Conservation (phyloP, 2,329 filamentous ascomycete species). For the Penicillium brasilianum region DNA sequence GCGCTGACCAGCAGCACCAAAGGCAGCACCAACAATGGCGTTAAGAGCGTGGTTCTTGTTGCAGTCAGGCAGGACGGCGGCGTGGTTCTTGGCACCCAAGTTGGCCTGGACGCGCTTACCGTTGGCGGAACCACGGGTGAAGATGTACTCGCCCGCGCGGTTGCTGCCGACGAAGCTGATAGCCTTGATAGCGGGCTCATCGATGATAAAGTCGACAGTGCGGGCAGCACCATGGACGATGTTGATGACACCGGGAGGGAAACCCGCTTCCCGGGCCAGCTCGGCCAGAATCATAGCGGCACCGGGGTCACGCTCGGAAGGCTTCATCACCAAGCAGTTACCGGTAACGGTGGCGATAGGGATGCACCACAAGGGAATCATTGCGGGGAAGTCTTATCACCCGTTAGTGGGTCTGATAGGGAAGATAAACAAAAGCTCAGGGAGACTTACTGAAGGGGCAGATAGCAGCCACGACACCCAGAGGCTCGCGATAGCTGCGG, state of each 20-base stretch:
- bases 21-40: conserved; percentile 69
- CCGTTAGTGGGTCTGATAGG: conserved; percentile 26
- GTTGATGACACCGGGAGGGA: conserved; percentile 69
- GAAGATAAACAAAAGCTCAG: background rate
- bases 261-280: conserved; percentile 66
- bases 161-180: conserved; percentile 72
- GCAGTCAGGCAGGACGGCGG: conserved; percentile 68
- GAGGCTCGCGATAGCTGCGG: conserved; percentile 66
- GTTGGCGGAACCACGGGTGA: conserved; percentile 68
- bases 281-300: conserved; percentile 70
- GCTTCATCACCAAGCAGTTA: conserved; percentile 69
- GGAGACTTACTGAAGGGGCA: conserved; percentile 65
- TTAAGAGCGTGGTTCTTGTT: conserved; percentile 72
- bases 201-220: conserved; percentile 72
- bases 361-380: conserved; percentile 72
- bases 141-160: conserved; percentile 72
- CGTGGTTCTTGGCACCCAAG: conserved; percentile 73
- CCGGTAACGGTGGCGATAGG: conserved; percentile 69
- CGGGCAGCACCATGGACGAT: conserved; percentile 68
- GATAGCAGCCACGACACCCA: conserved; percentile 69
- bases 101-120: conserved; percentile 74
- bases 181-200: conserved; percentile 71
- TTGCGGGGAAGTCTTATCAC: conserved; percentile 66
- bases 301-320: conserved; percentile 68
- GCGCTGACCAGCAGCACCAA: conserved; percentile 70